Base-by-base conservation (phyloP, 805 yeast genomes). In the Suhomyces pyralidae region DNA sequence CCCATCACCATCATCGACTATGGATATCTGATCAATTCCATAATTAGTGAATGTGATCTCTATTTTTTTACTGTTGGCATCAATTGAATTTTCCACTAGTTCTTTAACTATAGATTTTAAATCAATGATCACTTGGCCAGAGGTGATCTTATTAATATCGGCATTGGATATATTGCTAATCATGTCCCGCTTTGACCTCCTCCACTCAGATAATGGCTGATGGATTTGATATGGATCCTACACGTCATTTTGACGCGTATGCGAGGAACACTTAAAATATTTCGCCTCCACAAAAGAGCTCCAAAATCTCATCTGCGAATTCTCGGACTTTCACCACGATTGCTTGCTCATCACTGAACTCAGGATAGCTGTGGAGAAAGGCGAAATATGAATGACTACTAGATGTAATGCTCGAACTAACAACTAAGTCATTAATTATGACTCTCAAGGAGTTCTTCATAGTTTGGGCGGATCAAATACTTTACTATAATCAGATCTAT, bases 51-150 rank as follows among this genome's bases (percentile, higher is more conserved):
- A 82, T 1, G 73, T 71, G 14, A 93, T 71, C 47, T 90, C 96
- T 28, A 94, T 76, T 49, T 80, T 81, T 0, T 81, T 75, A 8
- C 94, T 80, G 20, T 77, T 67, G 0, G 97, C 94, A 70, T 94
- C 99, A 6, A 93, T 71, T 28, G 94, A 74, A 65, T 93, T 93
- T 61, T 93, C 99, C 2, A 94, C 77, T 1, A 92, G 70, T 65
- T 93, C 99, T 64, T 93, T 93, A 28, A 87, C 84, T 0, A 89
- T 87, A 0, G 93, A 83, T 0, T 82, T 75, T 43, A 94, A 69
- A 60, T 89, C 96, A 5, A 85, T 81, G 10, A 94, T 88, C 12
- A 94, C 98, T 66, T 94, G 99, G 0, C 97, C 97, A 0, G 97
- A 90, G 0, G 97, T 90, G 52, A 93, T 82, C 54, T 79, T 76